Evolutionary conservation across 305 asterid genomes (phyloP).

Genomic region (Rubia balearica): DNA sequence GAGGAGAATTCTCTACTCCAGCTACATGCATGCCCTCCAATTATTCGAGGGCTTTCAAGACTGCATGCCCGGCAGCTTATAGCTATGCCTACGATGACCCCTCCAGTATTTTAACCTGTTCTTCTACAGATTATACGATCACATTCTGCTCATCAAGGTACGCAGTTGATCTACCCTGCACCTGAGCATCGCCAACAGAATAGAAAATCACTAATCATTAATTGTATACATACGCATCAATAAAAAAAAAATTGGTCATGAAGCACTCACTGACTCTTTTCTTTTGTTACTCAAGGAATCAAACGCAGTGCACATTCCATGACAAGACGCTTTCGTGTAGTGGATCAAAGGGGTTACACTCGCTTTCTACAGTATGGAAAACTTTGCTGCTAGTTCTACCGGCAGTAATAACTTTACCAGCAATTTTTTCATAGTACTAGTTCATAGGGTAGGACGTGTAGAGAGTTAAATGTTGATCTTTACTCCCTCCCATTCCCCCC

Average conservation of each 20-base stretch:
- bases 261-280: constrained; percentile 8
- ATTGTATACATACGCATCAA: too few species aligned
- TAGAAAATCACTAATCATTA: background rate
- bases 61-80: constrained; percentile 66
- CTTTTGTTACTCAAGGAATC: constrained; percentile 36
- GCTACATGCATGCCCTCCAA: constrained; percentile 54
- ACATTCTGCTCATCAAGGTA: constrained; percentile 59
- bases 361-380: constrained; percentile 22
- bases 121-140: constrained; percentile 43
- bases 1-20: constrained; percentile 50
- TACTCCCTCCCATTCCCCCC: background rate
- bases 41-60: constrained; percentile 49
- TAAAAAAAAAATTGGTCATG: background rate
- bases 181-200: background rate
- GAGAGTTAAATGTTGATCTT: background rate
- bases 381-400: constrained; percentile 25
- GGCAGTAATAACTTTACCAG: constrained; percentile 23
- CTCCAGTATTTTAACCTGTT: constrained; percentile 50
- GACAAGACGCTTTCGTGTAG: constrained; percentile 38
- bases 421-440: constrained; percentile 16
- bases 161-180: background rate
- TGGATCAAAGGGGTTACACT: constrained; percentile 24
- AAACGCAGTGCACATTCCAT: constrained; percentile 48
- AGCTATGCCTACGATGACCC: constrained; percentile 62
- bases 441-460: background rate